Evolutionary conservation across 768 basidiomycete genomes (phyloP), one percentile per base, ranked within the genome.

Genomic region (Austroboletus eburneus): DNA sequence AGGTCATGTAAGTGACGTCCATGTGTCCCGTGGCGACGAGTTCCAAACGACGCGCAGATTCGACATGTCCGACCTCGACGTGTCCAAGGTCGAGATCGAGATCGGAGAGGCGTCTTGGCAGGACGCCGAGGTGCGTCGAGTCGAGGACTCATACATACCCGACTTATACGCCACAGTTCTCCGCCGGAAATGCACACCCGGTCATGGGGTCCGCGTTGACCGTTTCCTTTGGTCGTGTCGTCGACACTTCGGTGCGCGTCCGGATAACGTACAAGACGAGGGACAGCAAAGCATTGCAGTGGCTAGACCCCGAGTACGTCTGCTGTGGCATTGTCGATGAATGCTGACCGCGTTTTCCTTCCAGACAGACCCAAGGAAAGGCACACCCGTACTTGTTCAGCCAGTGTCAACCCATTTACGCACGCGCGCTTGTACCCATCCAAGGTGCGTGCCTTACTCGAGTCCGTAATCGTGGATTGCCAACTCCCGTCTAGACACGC

Each of bases 321-420:
- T 9, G 22, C 27, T 27, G 7, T 12, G 27, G 7, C 12, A 12
- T 27, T 12, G 12, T 27, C 9, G 21, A 21, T 18, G 38, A 39
- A 8, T n/a, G 16, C 33, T 45, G 22, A 48, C 4, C 3, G 20
- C 44, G 17, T n/a, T 7, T 23, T 5, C 9, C 8, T 17, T 24
- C 16, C 21, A 88, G 87, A 49, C 89, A 93, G 67, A 95, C 92
- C 0, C 87, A 90, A 52, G 90, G 90, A n/a, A 91, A 90, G 57
- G 70, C 67, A 21, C 83, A 87, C 63, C 85, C 90, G 0, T 95
- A 85, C 67, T 69, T 95, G n/a, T 97, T 94, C 73, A 91, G 88
- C 52, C 94, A 95, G 59, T 90, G 86, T 60, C 92, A 96, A 57
- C 90, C 93, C 1, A 94, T 92, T 57, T 91, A 93, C 59, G 87